These are phyloP conservation scores for Ceratocystiopsis minuta DNA, from an alignment of 2,329 filamentous ascomycete species.

Conservation along the genomic window DNA sequence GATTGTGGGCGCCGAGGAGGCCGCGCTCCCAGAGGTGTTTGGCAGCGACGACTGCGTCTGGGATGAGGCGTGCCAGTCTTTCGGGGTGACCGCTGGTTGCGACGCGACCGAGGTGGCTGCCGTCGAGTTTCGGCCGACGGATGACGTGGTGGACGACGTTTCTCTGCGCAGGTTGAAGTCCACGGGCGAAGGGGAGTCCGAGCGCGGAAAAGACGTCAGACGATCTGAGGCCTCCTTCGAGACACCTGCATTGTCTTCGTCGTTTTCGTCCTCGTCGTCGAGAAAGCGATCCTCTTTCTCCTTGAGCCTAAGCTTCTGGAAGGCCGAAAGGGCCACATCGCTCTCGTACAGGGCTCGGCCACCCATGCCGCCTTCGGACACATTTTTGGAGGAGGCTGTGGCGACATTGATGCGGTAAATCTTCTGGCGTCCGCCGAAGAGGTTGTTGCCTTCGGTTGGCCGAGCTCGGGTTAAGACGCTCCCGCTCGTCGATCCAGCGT, in stretches of 20 bases:
- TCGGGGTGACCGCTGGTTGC: conserved; percentile 36
- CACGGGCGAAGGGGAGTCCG: conserved; percentile 38
- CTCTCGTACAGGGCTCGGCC: conserved; percentile 67
- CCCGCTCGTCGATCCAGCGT: conserved; percentile 42
- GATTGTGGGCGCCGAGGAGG: conserved; percentile 21
- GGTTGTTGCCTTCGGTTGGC: conserved; percentile 72
- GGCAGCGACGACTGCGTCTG: conserved; percentile 2
- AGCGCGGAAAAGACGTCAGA: conserved; percentile 15
- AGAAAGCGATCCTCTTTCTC: conserved; percentile 32
- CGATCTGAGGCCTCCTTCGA: background rate
- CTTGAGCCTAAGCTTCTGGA: conserved; percentile 51
- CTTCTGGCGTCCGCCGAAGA: conserved; percentile 93
- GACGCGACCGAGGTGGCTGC: conserved; percentile 80
- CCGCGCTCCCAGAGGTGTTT: conserved; percentile 15
- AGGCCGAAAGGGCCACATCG: conserved; percentile 67
- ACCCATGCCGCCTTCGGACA: conserved; percentile 33
- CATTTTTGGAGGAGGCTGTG: conserved; percentile 24
- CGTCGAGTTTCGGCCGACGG: conserved; percentile 58
- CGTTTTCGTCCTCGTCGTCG: background rate
- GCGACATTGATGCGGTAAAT: conserved; percentile 66
- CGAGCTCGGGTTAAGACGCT: conserved; percentile 75
- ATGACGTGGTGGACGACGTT: conserved; percentile 72
- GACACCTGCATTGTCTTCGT: background rate
- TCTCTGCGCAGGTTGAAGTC: conserved; percentile 61
- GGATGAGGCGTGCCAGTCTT: conserved; percentile 28